Evolutionary conservation across 139 green algal genomes (phyloP), one percentile per base, ranked within the genome.

Genomic region (Asterochloris sp.): DNA sequence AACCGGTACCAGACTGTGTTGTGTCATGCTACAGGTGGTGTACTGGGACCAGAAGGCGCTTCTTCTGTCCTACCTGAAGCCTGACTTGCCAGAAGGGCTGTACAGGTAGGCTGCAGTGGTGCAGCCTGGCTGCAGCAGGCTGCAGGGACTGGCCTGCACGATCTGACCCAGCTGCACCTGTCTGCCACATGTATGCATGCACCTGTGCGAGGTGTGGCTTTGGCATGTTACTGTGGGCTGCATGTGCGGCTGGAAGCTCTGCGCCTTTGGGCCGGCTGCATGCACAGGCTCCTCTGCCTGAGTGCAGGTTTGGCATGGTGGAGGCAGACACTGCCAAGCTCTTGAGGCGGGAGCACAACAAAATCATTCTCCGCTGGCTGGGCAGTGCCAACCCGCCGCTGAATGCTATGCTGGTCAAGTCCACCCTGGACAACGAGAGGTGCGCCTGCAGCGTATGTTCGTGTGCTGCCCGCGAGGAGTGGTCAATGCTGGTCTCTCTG

Each of bases 11-110:
- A 71, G 66, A 24, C 66, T 71, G 66, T 13, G 21, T 71, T 21
- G 21, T 2, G 21, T 2, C 21, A 21, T 71, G 66, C 21, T 68
- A 47, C 76, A 80, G 76, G 76, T 80, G 76, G n/a, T 80, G 76
- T 62, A 80, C 68, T 80, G 76, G 76, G 68, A 80, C 60, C 76
- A 80, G 23, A 14, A 62, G 21, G 76, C 68, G 60, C 76, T 80
- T 10, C 60, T 80, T 24, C 38, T 14, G 21, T 21, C 24, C 13
- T 80, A 80, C 24, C 29, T 80, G 26, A 80, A 80, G 26, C 76
- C 76, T 15, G 13, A 80, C 6, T 69, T 80, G 12, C 76, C 76
- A 60, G 23, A 24, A 15, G 76, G 61, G 11, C 15, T 80, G 0
- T 80, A 80, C 76, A 80, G 68, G 60, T 80, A 69, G 38, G 38